Base-by-base conservation (phyloP, 495 filamentous ascomycete genomes). In the Aspergillus sclerotioniger region DNA sequence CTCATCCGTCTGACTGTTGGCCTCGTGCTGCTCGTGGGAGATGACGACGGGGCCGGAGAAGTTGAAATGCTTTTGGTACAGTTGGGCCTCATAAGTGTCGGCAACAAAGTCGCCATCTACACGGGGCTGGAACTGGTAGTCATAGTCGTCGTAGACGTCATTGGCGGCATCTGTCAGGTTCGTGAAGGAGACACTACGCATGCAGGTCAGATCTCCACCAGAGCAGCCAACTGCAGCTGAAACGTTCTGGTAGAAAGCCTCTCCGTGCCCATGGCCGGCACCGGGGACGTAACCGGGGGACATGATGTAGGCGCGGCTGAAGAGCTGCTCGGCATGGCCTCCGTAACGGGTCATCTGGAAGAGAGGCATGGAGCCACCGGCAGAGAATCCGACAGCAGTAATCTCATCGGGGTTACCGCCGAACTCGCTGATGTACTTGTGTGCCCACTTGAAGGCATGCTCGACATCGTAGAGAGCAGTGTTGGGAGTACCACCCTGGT, bases 381-480 rank as follows among this genome's bases (percentile, higher is more conserved):
- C 72, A 12, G 69, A 71, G 54, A 73, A 65, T 25, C 77, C 79
- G 67, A 77, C 71, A 4, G 74, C 72, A 1, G 73, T 81, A 17
- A 80, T 72, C n/a, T 72, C 61, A 20, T 62, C 58, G 21, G 70
- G 69, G 64, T 80, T 73, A 19, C 79, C 79, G 21, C 75, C 78
- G n/a, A 81, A 65, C 8, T 75, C 67, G 53, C 58, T 61, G 58
- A 82, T 78, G 54, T 72, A 65, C 17, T 67, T 59, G 35, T 69
- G 50, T 17, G 69, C 65, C 68, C 68, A 71, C 19, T 67, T 62
- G 60, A 81, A 68, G 0, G 71, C 78, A 9, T 76, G 75, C 13
- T 77, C 60, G 49, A 82, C 79, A 59, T 84, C 82, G 57, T 71
- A 77, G 0, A 83, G 63, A 0, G 79, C 80, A 1, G 72, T 72